These are phyloP conservation scores for Trypanosomatidae sp. DNA, from an alignment of 208 protist genomes.

Conservation along the genomic window DNA sequence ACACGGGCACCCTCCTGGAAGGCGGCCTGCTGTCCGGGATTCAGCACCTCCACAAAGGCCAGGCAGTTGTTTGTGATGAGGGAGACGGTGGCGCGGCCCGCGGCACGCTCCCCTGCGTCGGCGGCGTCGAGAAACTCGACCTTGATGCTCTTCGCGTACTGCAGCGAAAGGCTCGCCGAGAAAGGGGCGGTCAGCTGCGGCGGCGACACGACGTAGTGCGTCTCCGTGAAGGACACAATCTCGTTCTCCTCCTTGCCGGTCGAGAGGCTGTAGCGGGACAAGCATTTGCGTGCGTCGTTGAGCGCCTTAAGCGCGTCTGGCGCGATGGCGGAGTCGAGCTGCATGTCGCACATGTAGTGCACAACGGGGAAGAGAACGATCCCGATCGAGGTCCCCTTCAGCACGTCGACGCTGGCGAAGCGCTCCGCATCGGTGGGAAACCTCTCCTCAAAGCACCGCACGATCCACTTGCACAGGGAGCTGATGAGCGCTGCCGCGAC, in stretches of 20 bases:
- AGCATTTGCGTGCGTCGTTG: slow-evolving; percentile 52
- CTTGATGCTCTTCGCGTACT: slow-evolving; percentile 61
- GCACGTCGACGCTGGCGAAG: slow-evolving; percentile 27
- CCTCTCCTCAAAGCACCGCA: slow-evolving; percentile 53
- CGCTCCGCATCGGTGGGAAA: slow-evolving; percentile 32
- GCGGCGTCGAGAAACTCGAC: slow-evolving; percentile 29
- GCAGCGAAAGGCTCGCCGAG: slow-evolving; percentile 46
- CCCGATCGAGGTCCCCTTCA: slow-evolving; percentile 75
- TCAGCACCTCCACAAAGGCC: slow-evolving; percentile 18
- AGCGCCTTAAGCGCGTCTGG: slow-evolving; percentile 60
- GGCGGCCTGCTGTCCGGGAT: slow-evolving; percentile 9
- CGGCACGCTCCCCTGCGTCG: slow-evolving; percentile 11
- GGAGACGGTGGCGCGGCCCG: slow-evolving; percentile 20
- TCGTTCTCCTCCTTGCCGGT: slow-evolving; percentile 12
- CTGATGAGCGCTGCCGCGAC: slow-evolving; percentile 69
- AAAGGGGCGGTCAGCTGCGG: slow-evolving; percentile 36
- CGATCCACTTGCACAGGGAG: slow-evolving; percentile 64
- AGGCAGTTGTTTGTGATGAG: slow-evolving; percentile 33
- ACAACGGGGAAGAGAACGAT: slow-evolving; percentile 78
- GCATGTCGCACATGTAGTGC: slow-evolving; percentile 73
- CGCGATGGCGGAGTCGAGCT: slow-evolving; percentile 54
- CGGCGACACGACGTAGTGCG: slow-evolving; percentile 53
- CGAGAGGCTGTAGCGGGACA: slow-evolving; percentile 34
- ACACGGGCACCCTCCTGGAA: slow-evolving; percentile 25
- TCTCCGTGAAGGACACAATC: slow-evolving; percentile 51